Percentiles rank a stretch among this genome's conserved stretches.
Conservation (phyloP, 768 basidiomycete genomes). For the Paxillus ammoniavirescens region DNA sequence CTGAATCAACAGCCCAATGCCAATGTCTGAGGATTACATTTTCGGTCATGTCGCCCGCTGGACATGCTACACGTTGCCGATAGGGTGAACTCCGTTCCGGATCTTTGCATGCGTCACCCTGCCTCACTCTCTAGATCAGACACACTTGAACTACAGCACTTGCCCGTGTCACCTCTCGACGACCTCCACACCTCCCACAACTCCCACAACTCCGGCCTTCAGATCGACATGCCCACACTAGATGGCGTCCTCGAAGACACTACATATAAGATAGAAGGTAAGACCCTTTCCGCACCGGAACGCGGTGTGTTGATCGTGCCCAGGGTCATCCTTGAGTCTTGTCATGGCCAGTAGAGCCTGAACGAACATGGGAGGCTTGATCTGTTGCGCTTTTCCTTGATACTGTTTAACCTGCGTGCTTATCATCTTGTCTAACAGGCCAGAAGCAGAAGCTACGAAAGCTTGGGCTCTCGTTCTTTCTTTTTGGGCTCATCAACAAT, state of each 20-base stretch:
- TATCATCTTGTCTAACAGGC: constrained; percentile 14
- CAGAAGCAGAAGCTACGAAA: constrained; percentile 31
- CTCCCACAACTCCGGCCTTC: not conserved
- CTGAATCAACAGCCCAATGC: too few relatives aligned
- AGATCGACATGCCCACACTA: constrained; percentile 11
- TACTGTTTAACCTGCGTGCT: constrained; percentile 10
- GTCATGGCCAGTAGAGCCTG: constrained; percentile 4
- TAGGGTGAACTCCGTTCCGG: not conserved
- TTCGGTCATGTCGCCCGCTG: too few relatives aligned
- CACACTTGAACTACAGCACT: constrained; percentile 18
- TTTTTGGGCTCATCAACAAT: constrained; percentile 92
- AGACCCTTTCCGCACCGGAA: constrained; percentile 6
- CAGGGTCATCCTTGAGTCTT: constrained; percentile 19
- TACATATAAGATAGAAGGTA: constrained; percentile 19
- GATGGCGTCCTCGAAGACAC: constrained; percentile 12
- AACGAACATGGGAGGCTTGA: constrained; percentile 10
- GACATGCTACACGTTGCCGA: constrained; percentile 2
- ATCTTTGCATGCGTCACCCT: constrained; percentile 16
- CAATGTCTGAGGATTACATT: not conserved
- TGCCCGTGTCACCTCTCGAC: constrained; percentile 1
- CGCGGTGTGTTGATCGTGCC: constrained; percentile 26
- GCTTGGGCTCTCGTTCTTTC: constrained; percentile 70
- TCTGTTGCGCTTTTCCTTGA: constrained; percentile 20
- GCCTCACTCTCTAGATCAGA: constrained; percentile 6
- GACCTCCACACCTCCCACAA: not conserved